Percentiles rank a stretch among this genome's conserved stretches.
These are phyloP conservation scores for Dothideomycetidae sp. DNA, from an alignment of 2,329 filamentous ascomycete genomes.

Conservation along the genomic window DNA sequence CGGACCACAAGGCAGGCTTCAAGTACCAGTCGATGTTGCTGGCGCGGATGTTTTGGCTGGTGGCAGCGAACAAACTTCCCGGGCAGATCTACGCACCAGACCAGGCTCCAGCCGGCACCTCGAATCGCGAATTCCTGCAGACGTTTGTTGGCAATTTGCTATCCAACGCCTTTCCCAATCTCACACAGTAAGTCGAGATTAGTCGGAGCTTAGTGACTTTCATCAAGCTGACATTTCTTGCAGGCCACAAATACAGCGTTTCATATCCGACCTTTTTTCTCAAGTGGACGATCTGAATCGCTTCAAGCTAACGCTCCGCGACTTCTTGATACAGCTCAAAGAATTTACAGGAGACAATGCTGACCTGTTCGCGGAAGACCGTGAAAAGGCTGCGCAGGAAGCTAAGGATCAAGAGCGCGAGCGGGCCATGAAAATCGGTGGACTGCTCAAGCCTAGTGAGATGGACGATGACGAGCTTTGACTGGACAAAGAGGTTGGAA, in stretches of 20 bases:
- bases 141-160: conserved; percentile 76
- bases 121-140: conserved; percentile 79
- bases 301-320: conserved; percentile 89
- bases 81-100: conserved; percentile 79
- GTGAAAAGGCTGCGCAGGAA: conserved; percentile 78
- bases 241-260: conserved; percentile 73
- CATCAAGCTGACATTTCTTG: conserved; percentile 26
- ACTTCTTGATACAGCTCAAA: conserved; percentile 94
- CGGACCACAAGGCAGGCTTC: conserved; percentile 97
- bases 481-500: conserved; percentile 44
- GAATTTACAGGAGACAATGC: conserved; percentile 94
- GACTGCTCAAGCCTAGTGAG: conserved; percentile 93
- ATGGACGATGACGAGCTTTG: conserved; percentile 72
- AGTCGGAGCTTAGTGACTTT: conserved; percentile 5
- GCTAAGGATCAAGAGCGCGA: conserved; percentile 81
- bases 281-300: conserved; percentile 80
- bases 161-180: conserved; percentile 82
- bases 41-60: conserved; percentile 90
- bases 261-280: conserved; percentile 79
- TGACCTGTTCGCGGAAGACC: conserved; percentile 84
- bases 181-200: conserved; percentile 69
- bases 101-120: conserved; percentile 67
- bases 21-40: conserved; percentile 93
- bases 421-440: conserved; percentile 85
- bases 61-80: conserved; percentile 79